Conservation (phyloP, 805 yeast genomes). For the Alloascoidea hylecoeti region DNA sequence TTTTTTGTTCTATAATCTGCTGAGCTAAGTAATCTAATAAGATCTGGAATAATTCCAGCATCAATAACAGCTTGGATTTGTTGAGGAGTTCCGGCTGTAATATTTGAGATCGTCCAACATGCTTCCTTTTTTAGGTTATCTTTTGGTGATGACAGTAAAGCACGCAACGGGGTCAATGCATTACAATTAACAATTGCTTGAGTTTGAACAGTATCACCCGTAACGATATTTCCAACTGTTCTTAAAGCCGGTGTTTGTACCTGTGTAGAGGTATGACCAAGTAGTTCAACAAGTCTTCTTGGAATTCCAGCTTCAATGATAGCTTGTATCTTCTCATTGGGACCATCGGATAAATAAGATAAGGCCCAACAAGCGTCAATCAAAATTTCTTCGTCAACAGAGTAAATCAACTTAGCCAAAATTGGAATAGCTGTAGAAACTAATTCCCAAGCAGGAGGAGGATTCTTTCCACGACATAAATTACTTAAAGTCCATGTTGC, state of each 20-base stretch:
- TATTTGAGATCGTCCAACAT: conserved; percentile 97
- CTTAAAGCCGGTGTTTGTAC: conserved; percentile 96
- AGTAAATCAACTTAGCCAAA: conserved; percentile 78
- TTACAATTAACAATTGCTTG: conserved; percentile 91
- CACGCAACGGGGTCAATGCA: conserved; percentile 73
- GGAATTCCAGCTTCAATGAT: conserved; percentile 96
- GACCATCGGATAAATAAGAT: conserved; percentile 87
- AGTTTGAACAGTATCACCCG: conserved; percentile 93
- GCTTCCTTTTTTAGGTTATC: conserved; percentile 95
- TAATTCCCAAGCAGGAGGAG: conserved; percentile 89
- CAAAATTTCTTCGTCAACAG: conserved; percentile 83
- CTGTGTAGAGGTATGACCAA: conserved; percentile 67
- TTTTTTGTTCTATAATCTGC: conserved; percentile 95
- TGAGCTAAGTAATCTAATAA: conserved; percentile 58
- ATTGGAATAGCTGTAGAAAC: conserved; percentile 86
- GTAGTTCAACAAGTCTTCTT: conserved; percentile 79
- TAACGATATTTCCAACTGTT: conserved; percentile 95
- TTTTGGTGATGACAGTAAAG: conserved; percentile 68
- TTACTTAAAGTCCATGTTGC: conserved; percentile 98
- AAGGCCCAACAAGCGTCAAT: conserved; percentile 99
- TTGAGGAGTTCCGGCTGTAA: conserved; percentile 91
- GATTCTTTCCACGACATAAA: conserved; percentile 91
- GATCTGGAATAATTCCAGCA: conserved; percentile 83
- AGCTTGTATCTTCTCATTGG: conserved; percentile 87
- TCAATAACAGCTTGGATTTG: conserved; percentile 97